Evolutionary conservation across 768 basidiomycete genomes (phyloP).

Genomic region (Boletus coccyginus): DNA sequence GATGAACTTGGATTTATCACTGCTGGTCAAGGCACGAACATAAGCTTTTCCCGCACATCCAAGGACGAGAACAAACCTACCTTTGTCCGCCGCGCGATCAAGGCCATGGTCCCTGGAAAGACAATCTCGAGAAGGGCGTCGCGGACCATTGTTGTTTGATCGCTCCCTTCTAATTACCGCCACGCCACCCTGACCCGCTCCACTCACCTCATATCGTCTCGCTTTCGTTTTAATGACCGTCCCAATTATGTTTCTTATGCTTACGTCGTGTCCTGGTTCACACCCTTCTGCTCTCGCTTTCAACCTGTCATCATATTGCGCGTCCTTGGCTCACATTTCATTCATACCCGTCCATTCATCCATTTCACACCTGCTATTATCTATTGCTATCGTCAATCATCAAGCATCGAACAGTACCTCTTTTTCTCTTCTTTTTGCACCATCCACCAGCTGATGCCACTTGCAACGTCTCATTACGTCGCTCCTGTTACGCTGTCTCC

Average conservation of each 20-base stretch:
- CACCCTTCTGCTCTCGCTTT: conserved; percentile 10
- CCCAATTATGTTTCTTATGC: conserved; percentile 17
- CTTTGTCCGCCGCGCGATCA: conserved; percentile 68
- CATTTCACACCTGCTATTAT: conserved; percentile 30
- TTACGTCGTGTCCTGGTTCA: conserved; percentile 1
- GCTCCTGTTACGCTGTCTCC: conserved; percentile 16
- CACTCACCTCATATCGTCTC: neutral
- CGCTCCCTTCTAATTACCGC: neutral
- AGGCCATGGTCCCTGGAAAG: conserved; percentile 71
- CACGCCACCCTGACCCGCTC: neutral
- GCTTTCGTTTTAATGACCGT: conserved; percentile 18
- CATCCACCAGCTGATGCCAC: conserved; percentile 7
- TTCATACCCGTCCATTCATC: conserved; percentile 12
- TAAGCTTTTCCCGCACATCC: conserved; percentile 24
- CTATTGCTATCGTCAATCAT: conserved; percentile 32
- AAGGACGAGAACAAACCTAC: conserved; percentile 50
- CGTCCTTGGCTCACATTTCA: conserved; percentile 8
- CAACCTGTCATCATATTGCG: conserved; percentile 26
- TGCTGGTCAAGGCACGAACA: conserved; percentile 29
- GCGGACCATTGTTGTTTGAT: conserved; percentile 32
- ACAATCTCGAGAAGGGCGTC: conserved; percentile 50
- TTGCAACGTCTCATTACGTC: conserved; percentile 19
- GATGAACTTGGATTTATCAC: conserved; percentile 65
- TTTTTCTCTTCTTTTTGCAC: neutral
- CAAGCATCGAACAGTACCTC: conserved; percentile 11